Base-by-base conservation (phyloP, 176 grass and related monocot genomes). In the Triticum monococcum region DNA sequence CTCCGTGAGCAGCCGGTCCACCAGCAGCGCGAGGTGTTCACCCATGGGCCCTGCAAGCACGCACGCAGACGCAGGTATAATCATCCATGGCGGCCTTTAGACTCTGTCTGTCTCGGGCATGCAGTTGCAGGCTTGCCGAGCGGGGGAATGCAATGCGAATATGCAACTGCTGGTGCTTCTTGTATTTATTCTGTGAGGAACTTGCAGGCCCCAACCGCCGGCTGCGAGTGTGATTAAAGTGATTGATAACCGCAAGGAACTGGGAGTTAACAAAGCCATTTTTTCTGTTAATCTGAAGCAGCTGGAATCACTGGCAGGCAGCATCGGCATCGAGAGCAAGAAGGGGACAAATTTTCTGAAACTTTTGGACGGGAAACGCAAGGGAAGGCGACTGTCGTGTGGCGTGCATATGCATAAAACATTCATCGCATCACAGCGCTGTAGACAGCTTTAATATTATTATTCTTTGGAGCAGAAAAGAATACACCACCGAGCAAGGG, bases 11-110 rank as follows among this genome's bases (percentile, higher is more conserved):
- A 99, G 89, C 9, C 90, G 93, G 61, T 99, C 97, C 82, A 99
- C 97, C 30, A 94, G 76, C 89, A 99, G 86, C 82, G 92, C 90
- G n/a, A 96, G 90, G 87, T 99, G 94, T 54, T 99, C 97, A 79
- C 92, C 97, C 97, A 98, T 98, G 13, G 41, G 31, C 31, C 79
- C 88, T 84, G 78, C 71, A 32, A 28, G 62, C 46, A 85, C 40
- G 9, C 54, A 22, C 18, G 54, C 54, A 22, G 33, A 50, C 18
- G 66, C 50, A 54, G 50, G 50, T 2, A 65, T 46, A 84, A 66
- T 48, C 57, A 68, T 75, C 30, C n/a, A 65, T 33, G 20, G 77
- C 64, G 17, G 5, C 6, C 17, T 56, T 17, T 0, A 56, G 2
- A 7, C 54, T 57, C 6, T 57, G 18, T 59, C 17, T 7, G 0